Conservation (phyloP, 1,284 basidiomycete species). For the Rhodotorula sp. region DNA sequence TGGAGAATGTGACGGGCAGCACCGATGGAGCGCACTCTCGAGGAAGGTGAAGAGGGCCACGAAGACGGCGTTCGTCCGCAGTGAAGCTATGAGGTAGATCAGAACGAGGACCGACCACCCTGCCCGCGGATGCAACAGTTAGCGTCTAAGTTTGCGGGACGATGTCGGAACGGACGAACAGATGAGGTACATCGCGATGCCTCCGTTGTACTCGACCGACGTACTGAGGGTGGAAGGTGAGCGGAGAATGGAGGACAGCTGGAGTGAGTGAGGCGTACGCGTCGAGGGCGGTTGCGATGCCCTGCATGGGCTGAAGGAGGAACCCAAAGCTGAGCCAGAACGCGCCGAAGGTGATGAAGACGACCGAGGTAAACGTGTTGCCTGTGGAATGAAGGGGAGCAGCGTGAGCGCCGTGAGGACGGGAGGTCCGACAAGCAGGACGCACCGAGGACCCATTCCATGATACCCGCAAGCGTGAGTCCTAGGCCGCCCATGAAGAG, state of each 20-base stretch:
- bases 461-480: slow-evolving; percentile 34
- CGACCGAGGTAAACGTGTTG: slow-evolving; percentile 42
- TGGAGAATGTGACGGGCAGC: too few species aligned
- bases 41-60: slow-evolving; percentile 43
- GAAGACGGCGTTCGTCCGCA: slow-evolving; percentile 46
- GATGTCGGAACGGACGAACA: neutral
- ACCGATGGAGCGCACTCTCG: slow-evolving; percentile 11
- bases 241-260: neutral
- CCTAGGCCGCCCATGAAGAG: slow-evolving; percentile 33
- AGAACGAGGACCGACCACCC: slow-evolving; percentile 40
- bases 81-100: slow-evolving; percentile 41
- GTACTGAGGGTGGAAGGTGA: neutral
- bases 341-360: slow-evolving; percentile 43
- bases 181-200: slow-evolving; percentile 30
- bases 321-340: slow-evolving; percentile 40
- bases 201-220: slow-evolving; percentile 36
- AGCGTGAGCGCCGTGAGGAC: neutral
- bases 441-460: slow-evolving; percentile 34
- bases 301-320: slow-evolving; percentile 27
- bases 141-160: neutral
- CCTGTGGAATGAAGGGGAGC: neutral
- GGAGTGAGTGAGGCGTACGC: slow-evolving; percentile 7
- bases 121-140: slow-evolving; percentile 15
- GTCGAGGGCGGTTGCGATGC: slow-evolving; percentile 23
- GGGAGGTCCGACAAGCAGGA: slow-evolving; percentile 1